These are phyloP conservation scores for Pinus tabuliformis DNA, from an alignment of 75 land plant genomes.

Conservation along the genomic window DNA sequence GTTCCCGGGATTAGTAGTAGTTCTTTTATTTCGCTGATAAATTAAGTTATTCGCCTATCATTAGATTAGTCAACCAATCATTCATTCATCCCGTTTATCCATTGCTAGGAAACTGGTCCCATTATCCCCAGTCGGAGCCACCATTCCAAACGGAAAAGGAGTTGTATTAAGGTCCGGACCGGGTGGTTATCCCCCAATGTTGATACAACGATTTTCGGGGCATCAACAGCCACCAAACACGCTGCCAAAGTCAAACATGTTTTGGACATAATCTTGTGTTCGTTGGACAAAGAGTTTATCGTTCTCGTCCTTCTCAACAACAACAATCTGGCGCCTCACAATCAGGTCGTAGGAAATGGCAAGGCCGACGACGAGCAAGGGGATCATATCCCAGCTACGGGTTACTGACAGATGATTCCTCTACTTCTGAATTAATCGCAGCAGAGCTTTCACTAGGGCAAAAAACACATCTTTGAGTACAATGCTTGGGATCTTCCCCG, in stretches of 20 bases:
- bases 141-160: too few relatives aligned
- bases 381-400: conserved; percentile 51
- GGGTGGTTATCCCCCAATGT: too few relatives aligned
- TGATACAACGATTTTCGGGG: too few relatives aligned
- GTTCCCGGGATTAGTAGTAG: too few relatives aligned
- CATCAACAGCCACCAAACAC: conserved; percentile 46
- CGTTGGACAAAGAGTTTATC: conserved; percentile 4
- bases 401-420: conserved; percentile 22
- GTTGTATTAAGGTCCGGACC: too few relatives aligned
- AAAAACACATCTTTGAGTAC: conserved; percentile 30
- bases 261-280: conserved; percentile 18
- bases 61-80: too few relatives aligned
- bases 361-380: conserved; percentile 41
- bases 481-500: conserved; percentile 5
- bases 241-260: conserved; percentile 28
- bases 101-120: too few relatives aligned
- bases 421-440: conserved; percentile 38
- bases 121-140: too few relatives aligned
- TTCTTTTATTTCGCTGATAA: too few relatives aligned
- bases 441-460: conserved; percentile 11
- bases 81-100: too few relatives aligned
- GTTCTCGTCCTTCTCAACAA: conserved; percentile 10
- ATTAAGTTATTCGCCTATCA: too few relatives aligned
- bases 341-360: conserved; percentile 61
- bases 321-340: conserved; percentile 17